These are phyloP conservation scores for Crithidia sp. DNA, from an alignment of 208 protist species.

Conservation along the genomic window DNA sequence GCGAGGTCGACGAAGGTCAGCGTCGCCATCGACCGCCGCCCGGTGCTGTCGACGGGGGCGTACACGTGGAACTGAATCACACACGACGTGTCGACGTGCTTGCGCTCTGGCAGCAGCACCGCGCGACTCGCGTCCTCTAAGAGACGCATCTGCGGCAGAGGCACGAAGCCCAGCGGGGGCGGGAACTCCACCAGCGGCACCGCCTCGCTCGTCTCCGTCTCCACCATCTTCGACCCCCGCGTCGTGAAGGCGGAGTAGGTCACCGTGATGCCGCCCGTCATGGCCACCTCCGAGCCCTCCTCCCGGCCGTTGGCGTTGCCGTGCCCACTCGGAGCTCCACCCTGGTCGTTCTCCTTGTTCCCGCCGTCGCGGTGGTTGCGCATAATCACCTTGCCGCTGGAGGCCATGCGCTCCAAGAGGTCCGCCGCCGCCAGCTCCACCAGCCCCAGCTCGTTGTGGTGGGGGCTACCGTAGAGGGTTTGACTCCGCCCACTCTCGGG, in stretches of 20 bases:
- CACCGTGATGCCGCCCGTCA: constrained; percentile 58
- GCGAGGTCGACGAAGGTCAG: constrained; percentile 89
- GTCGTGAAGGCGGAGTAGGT: constrained; percentile 83
- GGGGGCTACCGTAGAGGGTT: constrained; percentile 87
- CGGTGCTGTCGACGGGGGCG: constrained; percentile 66
- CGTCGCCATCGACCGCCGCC: constrained; percentile 82
- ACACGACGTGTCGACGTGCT: constrained; percentile 79
- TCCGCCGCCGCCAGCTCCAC: constrained; percentile 82
- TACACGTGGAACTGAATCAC: constrained; percentile 90
- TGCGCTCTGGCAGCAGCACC: constrained; percentile 73
- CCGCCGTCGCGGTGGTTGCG: constrained; percentile 35
- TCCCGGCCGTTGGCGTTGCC: constrained; percentile 8
- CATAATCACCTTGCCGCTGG: constrained; percentile 38
- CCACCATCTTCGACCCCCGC: constrained; percentile 59
- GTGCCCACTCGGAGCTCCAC: constrained; percentile 5
- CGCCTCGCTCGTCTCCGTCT: constrained; percentile 61
- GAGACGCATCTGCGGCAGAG: constrained; percentile 75
- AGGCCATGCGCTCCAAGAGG: constrained; percentile 57
- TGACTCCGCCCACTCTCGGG: constrained; percentile 84
- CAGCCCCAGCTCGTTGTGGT: constrained; percentile 79
- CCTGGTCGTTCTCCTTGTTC: constrained; percentile 20
- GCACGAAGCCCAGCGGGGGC: constrained; percentile 67
- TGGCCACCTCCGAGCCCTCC: constrained; percentile 21
- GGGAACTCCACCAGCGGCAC: constrained; percentile 79
- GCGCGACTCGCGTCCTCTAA: constrained; percentile 57